Conservation (phyloP, 352 stramenopile genomes). For the Phytopythium sindhum region DNA sequence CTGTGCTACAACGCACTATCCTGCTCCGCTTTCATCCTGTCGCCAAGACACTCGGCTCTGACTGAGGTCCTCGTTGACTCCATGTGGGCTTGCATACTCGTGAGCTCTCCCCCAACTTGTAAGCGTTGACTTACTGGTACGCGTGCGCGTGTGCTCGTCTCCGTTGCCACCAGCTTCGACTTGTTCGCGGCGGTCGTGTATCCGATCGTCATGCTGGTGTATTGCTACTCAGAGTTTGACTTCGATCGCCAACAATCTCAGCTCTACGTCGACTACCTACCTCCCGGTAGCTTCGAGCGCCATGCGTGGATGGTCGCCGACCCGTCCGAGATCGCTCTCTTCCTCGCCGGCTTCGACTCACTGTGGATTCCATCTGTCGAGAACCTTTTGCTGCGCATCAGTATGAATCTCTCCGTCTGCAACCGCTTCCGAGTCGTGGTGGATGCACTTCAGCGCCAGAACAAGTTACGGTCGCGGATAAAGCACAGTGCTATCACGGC, state of each 20-base stretch:
- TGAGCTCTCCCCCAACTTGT: not conserved
- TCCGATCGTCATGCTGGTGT: conserved; percentile 19
- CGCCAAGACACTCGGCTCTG: conserved; percentile 19
- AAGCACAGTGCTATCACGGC: not conserved
- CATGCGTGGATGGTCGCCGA: conserved; percentile 16
- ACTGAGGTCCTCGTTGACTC: conserved; percentile 31
- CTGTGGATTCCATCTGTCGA: conserved; percentile 14
- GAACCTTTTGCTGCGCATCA: conserved; percentile 20
- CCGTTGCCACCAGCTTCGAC: conserved; percentile 22
- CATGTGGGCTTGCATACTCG: conserved; percentile 17
- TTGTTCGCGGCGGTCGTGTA: conserved; percentile 21
- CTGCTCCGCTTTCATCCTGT: conserved; percentile 17
- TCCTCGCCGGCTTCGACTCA: conserved; percentile 19
- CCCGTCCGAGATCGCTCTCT: conserved; percentile 16
- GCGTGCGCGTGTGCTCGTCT: not conserved
- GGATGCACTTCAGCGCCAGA: conserved; percentile 8
- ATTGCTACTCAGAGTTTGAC: conserved; percentile 18
- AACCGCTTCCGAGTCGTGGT: conserved; percentile 21
- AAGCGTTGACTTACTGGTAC: not conserved
- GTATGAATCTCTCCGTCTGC: conserved; percentile 29
- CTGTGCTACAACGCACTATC: conserved; percentile 27
- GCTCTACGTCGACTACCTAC: conserved; percentile 13
- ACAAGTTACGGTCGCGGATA: not conserved
- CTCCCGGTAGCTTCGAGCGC: conserved; percentile 15
- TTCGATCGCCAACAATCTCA: conserved; percentile 21